These are phyloP conservation scores for Cichorium intybus DNA, from an alignment of 140 eudicot genomes.

Conservation along the genomic window DNA sequence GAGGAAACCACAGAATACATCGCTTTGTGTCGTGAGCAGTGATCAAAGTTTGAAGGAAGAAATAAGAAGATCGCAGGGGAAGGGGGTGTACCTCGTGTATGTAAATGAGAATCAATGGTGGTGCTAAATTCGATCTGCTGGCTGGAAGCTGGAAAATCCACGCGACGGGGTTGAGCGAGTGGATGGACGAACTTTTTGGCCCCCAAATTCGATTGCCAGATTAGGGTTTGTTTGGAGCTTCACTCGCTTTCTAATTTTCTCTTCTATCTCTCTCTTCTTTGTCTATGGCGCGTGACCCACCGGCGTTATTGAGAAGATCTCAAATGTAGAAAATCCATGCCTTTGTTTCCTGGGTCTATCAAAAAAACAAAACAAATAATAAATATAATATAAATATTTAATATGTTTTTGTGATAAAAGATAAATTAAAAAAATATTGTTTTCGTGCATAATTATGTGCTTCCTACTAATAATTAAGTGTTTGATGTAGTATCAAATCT, in stretches of 20 bases:
- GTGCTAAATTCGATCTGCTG: constrained; percentile 24
- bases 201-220: constrained; percentile 22
- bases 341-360: neutral
- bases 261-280: neutral
- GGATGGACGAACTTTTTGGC: constrained; percentile 27
- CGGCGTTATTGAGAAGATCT: neutral
- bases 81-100: constrained; percentile 17
- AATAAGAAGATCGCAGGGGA: constrained; percentile 2
- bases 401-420: too few relatives aligned
- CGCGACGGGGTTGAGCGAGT: constrained; percentile 48
- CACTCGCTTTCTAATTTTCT: constrained; percentile 24
- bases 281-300: constrained; percentile 35
- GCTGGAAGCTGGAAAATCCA: constrained; percentile 27
- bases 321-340: neutral
- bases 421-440: too few relatives aligned
- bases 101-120: constrained; percentile 25
- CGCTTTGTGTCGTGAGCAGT: constrained; percentile 8
- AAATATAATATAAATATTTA: too few relatives aligned
- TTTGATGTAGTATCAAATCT: too few relatives aligned
- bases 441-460: too few relatives aligned
- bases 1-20: constrained; percentile 9
- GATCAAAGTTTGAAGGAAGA: neutral
- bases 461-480: too few relatives aligned
- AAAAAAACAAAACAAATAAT: neutral
- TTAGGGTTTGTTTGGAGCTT: constrained; percentile 31